Evolutionary conservation across 139 green algal genomes (phyloP).

Genomic region (Coelastrella sp.): DNA sequence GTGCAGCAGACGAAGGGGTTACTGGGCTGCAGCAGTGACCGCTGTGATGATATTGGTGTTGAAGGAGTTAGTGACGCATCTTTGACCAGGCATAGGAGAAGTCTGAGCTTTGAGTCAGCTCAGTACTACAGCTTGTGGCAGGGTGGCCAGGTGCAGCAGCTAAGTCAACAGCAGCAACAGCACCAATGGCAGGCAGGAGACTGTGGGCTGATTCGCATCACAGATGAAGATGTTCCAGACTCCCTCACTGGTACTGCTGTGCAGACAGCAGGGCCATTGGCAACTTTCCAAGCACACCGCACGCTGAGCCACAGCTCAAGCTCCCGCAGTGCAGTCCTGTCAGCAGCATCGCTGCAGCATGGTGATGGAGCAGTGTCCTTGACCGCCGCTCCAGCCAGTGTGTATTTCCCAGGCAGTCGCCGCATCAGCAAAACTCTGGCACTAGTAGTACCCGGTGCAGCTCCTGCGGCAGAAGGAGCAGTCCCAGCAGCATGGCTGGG

Average conservation of each 20-base stretch:
- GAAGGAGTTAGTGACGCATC: neutral
- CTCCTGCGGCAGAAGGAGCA: neutral
- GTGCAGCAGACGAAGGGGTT: slow-evolving; percentile 15
- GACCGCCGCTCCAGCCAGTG: neutral
- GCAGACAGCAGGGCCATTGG: neutral
- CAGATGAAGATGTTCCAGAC: neutral
- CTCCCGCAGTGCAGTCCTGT: neutral
- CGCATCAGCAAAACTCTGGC: slow-evolving; percentile 12
- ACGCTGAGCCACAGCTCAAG: neutral
- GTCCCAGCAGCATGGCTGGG: slow-evolving; percentile 4
- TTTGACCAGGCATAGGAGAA: neutral
- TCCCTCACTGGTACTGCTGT: neutral
- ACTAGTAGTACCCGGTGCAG: neutral
- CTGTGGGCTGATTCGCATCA: neutral
- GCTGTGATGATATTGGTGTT: neutral
- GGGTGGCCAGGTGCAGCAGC: neutral
- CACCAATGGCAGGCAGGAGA: neutral
- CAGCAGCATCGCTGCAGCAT: neutral
- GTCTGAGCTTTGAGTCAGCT: neutral
- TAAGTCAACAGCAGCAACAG: slow-evolving; percentile 2
- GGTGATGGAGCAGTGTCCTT: neutral
- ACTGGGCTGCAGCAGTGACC: neutral
- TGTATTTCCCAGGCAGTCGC: slow-evolving; percentile 31
- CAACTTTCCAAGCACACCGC: neutral
- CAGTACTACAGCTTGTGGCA: slow-evolving; percentile 27